Base-by-base conservation (phyloP, 345 rosid genomes). In the Boechera divaricarpa region DNA sequence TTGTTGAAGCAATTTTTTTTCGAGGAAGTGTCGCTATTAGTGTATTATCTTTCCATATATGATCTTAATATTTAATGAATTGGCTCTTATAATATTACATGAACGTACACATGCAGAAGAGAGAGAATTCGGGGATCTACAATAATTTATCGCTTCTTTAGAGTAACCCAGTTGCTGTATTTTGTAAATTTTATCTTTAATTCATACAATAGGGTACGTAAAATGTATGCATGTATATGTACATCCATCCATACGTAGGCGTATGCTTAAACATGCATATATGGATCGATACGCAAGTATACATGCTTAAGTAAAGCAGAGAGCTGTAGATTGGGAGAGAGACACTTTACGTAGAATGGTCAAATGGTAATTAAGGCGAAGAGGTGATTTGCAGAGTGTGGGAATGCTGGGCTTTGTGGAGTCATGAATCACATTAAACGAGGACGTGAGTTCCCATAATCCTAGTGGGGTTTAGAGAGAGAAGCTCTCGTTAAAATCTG, bases 361-460 rank as follows among this genome's bases (percentile, higher is more conserved):
- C 78, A 67, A 83, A 85, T 77, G 36, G 66, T 70, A 70, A 71
- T 54, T 49, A 78, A 81, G 86, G 76, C 55, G 49, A 63, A 75
- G 87, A 87, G 84, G 80, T 84, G 83, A 87, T 85, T 85, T 84
- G 88, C 77, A 62, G 88, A 73, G 98, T 85, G 95, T 92, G 97
- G 93, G 92, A 90, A 94, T 94, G 98, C 97, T 89, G 95, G 98
- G 93, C 93, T 90, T 84, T 88, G 87, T 75, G 99, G 97, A 83
- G 96, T 89, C 99, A 95, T 88, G 59, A 54, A 79, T 81, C 80
- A 85, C 86, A 72, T 32, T 63, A 75, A 86, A 83, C 99, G 98
- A 95, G 97, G 90, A 75, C 87, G 93, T 82, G 96, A 95, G 97
- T 95, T 89, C 94, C 96, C 59, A 91, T 82, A 73, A 85, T 79